phyloP scores from a whole-genome alignment of 306 rosid species.

The Lathyrus oleraceus region DNA sequence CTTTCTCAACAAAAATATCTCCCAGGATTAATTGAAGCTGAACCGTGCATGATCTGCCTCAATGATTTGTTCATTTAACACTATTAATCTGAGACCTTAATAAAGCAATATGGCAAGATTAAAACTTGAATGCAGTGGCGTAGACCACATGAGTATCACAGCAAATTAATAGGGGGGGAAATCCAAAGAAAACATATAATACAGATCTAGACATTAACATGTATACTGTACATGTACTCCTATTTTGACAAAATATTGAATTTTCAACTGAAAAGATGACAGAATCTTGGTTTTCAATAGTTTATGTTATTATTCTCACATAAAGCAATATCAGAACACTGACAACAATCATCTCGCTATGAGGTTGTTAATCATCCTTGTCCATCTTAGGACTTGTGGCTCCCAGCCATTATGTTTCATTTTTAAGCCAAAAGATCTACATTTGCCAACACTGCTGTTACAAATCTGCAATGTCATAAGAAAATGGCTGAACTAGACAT shows the following conservation, averaged over 20 bases:
- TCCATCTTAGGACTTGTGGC: neutral
- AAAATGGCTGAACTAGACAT: neutral
- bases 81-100: too few relatives aligned
- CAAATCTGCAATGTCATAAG: neutral
- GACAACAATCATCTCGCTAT: neutral
- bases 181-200: neutral
- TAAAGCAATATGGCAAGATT: neutral
- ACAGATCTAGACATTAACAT: conserved; percentile 9
- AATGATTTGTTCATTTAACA: too few relatives aligned
- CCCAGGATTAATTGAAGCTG: neutral
- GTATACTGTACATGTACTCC: neutral
- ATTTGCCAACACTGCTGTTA: neutral
- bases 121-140: neutral
- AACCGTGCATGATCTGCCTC: too few relatives aligned
- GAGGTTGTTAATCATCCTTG: conserved; percentile 18
- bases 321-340: conserved; percentile 6
- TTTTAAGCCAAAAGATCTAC: conserved; percentile 21
- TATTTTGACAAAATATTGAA: conserved; percentile 16
- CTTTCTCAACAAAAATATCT: conserved; percentile 17
- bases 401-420: conserved; percentile 3
- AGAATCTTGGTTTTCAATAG: conserved; percentile 1
- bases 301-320: conserved; percentile 15
- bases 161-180: neutral
- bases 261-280: conserved; percentile 9
- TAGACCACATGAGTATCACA: neutral